Evolutionary conservation across 495 filamentous ascomycete genomes (phyloP), one percentile per base, ranked within the genome.

Genomic region (Antarctomyces pellizariae): DNA sequence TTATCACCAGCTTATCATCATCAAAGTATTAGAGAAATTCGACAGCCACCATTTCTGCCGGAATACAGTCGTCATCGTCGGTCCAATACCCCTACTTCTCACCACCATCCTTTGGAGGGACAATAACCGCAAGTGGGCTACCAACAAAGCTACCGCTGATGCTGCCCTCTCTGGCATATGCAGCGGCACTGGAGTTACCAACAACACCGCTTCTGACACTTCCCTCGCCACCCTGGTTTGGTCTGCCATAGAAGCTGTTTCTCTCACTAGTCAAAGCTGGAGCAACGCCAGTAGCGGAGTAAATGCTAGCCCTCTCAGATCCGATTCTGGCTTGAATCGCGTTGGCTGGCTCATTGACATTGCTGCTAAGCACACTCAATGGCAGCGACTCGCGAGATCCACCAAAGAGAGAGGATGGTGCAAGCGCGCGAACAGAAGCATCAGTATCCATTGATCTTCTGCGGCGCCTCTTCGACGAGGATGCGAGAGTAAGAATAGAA

Each of bases 401-500:
- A 11, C 86, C 86, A 57, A 79, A 97, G 1, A 92, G 52, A 0
- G 79, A 90, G 0, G 80, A 89, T 0, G 86, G 86, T 1, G 86
- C 78, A 13, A 97, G 59, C 2, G 79, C 86, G 22, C 86, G 78
- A 10, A 93, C 74, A 0, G 82, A 92, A 2, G 89, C 89, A 47
- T 95, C 84, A 0, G 89, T 95, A 47, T 97, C 86, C 40, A 93
- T 61, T 0, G 79, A 90, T 33, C 80, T 76, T 20, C 86, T 60
- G 11, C 86, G 74, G 23, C 78, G 72, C 15, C 74, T 66, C 45
- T 93, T 90, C 12, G 82, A 91, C 0, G 83, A 93, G 4, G 82
- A 92, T 1, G 86, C 86, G n/a, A 97, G 62, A 0, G 86, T 97
- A 14, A 97, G 62, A 31, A 95, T 84, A 10, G 82, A 92, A 1